Base-by-base conservation (phyloP, 106 monocot genomes). In the Allium cepa region DNA sequence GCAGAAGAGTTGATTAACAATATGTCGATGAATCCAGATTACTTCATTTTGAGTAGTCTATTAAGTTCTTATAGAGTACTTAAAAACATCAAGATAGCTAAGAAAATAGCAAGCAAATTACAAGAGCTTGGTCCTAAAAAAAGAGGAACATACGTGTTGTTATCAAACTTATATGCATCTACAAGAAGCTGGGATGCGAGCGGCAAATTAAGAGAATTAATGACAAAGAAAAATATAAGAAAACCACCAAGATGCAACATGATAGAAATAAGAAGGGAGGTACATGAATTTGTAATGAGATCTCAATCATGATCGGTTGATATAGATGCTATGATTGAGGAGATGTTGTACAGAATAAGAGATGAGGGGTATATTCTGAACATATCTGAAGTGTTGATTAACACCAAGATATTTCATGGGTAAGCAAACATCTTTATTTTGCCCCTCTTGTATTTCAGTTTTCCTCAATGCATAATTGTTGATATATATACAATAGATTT, bases 351-450 rank as follows among this genome's bases (percentile, higher is more conserved):
- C 7, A 82, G 78, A 73, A 79, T 94, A 82, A 60, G 61, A 56
- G 76, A 78, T 60, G 72, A 72, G 28, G 93, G 90, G 9, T 94
- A 94, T 76, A 63, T 87, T 50, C 86, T 90, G 6, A 86, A 94
- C 67, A 87, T 84, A 11, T 50, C 72, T 13, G 87, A 84, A 45
- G 84, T 87, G 22, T 22, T 1, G 22, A 22, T 22, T 22, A 22
- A 22, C 1, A 22, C 0, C 1, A 22, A 22, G 22, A 22, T 22
- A 22, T 22, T 22, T 22, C 22, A 22, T 22, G 22, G 22, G 22
- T 22, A 22, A 22, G 22, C 22, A 22, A 22, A 22, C 22, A 0
- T 22, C 22, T 22, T 22, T 1, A 22, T 22, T 22, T 22, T 22
- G 22, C 1, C 0, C 0, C 22, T 0, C 22, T 22, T 22, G 22